Conservation (phyloP, 768 basidiomycete species). For the Agaricus sinodeliciosus region DNA sequence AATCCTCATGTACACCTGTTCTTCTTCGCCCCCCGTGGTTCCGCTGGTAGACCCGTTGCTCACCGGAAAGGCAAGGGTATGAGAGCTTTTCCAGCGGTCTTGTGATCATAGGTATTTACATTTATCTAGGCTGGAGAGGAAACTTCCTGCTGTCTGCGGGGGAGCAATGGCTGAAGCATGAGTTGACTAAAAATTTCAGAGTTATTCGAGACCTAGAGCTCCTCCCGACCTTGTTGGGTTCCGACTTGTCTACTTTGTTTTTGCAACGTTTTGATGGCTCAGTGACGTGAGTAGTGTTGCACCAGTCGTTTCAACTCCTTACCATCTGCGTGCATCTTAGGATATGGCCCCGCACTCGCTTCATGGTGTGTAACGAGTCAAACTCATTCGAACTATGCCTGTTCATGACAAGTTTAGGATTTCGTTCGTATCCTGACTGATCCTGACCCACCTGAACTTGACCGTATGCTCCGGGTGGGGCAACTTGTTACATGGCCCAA, state of each 20-base stretch:
- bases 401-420: slow-evolving; percentile 40
- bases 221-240: slow-evolving; percentile 86
- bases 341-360: slow-evolving; percentile 79
- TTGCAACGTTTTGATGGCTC: slow-evolving; percentile 88
- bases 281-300: slow-evolving; percentile 60
- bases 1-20: slow-evolving; percentile 91
- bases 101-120: slow-evolving; percentile 15
- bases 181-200: slow-evolving; percentile 95
- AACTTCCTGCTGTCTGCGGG: slow-evolving; percentile 89
- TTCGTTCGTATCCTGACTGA: slow-evolving; percentile 83
- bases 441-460: slow-evolving; percentile 73
- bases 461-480: slow-evolving; percentile 83
- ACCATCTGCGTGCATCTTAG: slow-evolving; percentile 26
- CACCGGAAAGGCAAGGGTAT: slow-evolving; percentile 88
- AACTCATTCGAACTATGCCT: not conserved
- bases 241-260: slow-evolving; percentile 96
- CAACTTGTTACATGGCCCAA: slow-evolving; percentile 96
- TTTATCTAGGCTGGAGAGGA: slow-evolving; percentile 76
- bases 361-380: slow-evolving; percentile 41
- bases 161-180: slow-evolving; percentile 93
- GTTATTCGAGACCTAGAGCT: slow-evolving; percentile 96
- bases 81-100: not conserved
- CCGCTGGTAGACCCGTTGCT: slow-evolving; percentile 88
- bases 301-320: not conserved
- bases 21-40: slow-evolving; percentile 88